phyloP scores from a whole-genome alignment of 331 rosid species.

The Stylosanthes scabra region DNA sequence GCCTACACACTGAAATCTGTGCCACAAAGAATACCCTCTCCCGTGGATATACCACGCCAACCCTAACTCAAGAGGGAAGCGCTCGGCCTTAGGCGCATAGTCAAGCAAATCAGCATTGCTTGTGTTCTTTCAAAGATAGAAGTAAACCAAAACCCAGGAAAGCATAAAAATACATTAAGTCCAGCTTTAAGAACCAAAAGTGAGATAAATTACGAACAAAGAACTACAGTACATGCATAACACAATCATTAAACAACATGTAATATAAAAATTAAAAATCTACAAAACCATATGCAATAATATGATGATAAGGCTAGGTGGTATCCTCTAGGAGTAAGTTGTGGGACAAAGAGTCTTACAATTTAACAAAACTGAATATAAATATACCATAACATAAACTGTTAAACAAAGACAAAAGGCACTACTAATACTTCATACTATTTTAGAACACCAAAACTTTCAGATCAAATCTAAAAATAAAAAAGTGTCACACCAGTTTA shows the following conservation, averaged over 20 bases:
- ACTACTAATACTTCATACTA: background rate
- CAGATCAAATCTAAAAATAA: background rate
- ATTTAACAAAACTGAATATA: conserved; percentile 29
- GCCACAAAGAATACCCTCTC: too few species aligned
- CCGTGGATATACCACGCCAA: conserved; percentile 46
- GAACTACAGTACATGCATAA: background rate
- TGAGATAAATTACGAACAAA: too few species aligned
- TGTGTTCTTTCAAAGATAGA: too few species aligned
- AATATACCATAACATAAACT: conserved; percentile 29
- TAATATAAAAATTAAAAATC: background rate
- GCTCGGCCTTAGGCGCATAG: conserved; percentile 78
- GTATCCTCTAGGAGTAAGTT: background rate
- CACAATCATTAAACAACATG: background rate
- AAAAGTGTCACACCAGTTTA: conserved; percentile 42
- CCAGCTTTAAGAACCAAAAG: too few species aligned
- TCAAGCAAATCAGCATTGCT: background rate
- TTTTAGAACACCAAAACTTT: conserved; percentile 34
- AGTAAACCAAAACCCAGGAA: too few species aligned
- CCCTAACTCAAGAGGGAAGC: conserved; percentile 79
- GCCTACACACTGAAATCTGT: too few species aligned
- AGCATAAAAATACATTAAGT: too few species aligned
- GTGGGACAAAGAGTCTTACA: background rate
- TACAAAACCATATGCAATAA: background rate
- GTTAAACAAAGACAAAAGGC: background rate
- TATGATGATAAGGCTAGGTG: background rate